Conservation (phyloP, 768 basidiomycete genomes). For the Rubroboletus satanas region DNA sequence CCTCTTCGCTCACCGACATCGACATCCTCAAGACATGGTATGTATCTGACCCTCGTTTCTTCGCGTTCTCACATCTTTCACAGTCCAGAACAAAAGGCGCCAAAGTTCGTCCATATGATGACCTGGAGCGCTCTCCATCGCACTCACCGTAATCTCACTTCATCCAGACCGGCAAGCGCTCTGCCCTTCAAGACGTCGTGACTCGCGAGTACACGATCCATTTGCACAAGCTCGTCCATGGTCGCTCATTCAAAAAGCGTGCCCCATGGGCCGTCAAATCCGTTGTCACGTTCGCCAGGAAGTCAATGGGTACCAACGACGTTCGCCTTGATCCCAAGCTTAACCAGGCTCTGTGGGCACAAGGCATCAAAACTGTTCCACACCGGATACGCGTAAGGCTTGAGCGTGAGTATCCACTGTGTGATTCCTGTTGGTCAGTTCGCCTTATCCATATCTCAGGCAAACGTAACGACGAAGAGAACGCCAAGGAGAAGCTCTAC, state of each 20-base stretch:
- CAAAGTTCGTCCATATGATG: conserved; percentile 22
- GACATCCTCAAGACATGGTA: conserved; percentile 71
- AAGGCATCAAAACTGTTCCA: conserved; percentile 91
- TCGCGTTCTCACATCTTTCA: conserved; percentile 10
- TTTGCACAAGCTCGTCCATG: conserved; percentile 91
- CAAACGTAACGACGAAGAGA: conserved; percentile 98
- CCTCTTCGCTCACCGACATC: conserved; percentile 49
- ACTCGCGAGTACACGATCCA: conserved; percentile 99
- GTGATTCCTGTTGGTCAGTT: neutral
- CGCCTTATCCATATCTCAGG: conserved; percentile 42
- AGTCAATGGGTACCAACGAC: conserved; percentile 94
- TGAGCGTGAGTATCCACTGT: conserved; percentile 61
- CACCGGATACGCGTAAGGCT: conserved; percentile 90
- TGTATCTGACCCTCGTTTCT: conserved; percentile 21
- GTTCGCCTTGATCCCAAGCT: conserved; percentile 93
- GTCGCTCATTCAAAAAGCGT: conserved; percentile 94
- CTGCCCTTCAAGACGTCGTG: conserved; percentile 96
- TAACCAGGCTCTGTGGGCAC: conserved; percentile 94
- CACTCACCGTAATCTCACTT: conserved; percentile 1
- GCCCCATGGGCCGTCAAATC: conserved; percentile 97
- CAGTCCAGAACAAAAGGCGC: conserved; percentile 41
- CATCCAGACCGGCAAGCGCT: conserved; percentile 78
- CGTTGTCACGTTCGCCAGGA: conserved; percentile 85
- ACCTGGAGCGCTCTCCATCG: conserved; percentile 22
- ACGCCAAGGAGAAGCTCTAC: conserved; percentile 96